Evolutionary conservation across 1,139 yeast genomes (phyloP).

Genomic region (Groenewaldozyma auringiensis): DNA sequence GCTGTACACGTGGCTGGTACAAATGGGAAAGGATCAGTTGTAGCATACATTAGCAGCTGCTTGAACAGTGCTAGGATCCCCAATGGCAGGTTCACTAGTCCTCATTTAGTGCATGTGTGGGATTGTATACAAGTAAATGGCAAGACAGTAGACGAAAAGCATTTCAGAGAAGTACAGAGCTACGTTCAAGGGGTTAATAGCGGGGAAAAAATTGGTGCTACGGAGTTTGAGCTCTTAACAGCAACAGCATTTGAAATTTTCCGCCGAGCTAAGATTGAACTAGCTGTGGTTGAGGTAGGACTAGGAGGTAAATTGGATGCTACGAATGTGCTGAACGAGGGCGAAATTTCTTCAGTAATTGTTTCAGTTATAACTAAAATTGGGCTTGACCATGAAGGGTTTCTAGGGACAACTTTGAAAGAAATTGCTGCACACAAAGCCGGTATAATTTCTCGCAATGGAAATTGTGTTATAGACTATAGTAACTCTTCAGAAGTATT

Average conservation of each 20-base stretch:
- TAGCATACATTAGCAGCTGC: slow-evolving; percentile 66
- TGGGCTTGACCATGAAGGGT: slow-evolving; percentile 72
- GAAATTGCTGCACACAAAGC: slow-evolving; percentile 74
- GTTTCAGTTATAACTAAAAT: slow-evolving; percentile 76
- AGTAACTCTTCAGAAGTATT: slow-evolving; percentile 50
- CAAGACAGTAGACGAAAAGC: slow-evolving; percentile 40
- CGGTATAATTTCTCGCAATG: slow-evolving; percentile 60
- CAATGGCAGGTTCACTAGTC: slow-evolving; percentile 81
- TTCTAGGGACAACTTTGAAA: slow-evolving; percentile 56
- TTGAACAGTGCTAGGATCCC: slow-evolving; percentile 41
- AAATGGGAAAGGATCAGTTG: slow-evolving; percentile 89
- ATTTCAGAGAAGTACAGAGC: slow-evolving; percentile 42
- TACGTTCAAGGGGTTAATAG: slow-evolving; percentile 29
- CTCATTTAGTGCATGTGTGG: slow-evolving; percentile 64
- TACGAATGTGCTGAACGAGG: slow-evolving; percentile 51
- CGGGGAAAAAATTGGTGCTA: slow-evolving; percentile 45
- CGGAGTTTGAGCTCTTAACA: slow-evolving; percentile 80
- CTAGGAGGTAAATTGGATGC: slow-evolving; percentile 86
- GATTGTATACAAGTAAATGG: slow-evolving; percentile 70
- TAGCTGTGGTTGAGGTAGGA: slow-evolving; percentile 85
- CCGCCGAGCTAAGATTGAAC: slow-evolving; percentile 47
- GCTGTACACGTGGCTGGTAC: slow-evolving; percentile 88
- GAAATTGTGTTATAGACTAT: slow-evolving; percentile 67
- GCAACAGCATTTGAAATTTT: slow-evolving; percentile 78
- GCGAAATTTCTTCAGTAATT: slow-evolving; percentile 28